These are phyloP conservation scores for Rubroshorea leprosula DNA, from an alignment of 345 rosid species.

Conservation along the genomic window DNA sequence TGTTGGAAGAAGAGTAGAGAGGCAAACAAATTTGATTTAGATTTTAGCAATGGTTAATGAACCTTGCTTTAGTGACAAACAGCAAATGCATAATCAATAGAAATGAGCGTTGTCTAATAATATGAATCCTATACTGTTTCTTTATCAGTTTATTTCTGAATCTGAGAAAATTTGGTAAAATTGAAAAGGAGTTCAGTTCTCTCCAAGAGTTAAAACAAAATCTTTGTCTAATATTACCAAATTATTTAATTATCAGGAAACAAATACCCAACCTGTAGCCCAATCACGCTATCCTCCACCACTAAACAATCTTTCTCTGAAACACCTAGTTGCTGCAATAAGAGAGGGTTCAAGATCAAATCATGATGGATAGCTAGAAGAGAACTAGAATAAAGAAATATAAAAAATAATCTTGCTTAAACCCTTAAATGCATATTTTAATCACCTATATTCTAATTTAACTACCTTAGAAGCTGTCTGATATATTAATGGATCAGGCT, in stretches of 20 bases:
- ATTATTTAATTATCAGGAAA: constrained; percentile 1
- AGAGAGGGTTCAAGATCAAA: constrained; percentile 7
- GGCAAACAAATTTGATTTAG: too few relatives aligned
- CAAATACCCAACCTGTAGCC: constrained; percentile 49
- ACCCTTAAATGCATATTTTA: neutral
- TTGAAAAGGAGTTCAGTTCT: neutral
- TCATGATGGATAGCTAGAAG: neutral
- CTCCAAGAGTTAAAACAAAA: neutral
- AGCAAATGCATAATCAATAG: too few relatives aligned
- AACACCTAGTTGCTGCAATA: constrained; percentile 64
- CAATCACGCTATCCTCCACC: constrained; percentile 94
- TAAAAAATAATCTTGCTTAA: too few relatives aligned
- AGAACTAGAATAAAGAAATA: constrained; percentile 2
- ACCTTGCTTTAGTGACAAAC: too few relatives aligned
- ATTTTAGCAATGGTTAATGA: too few relatives aligned
- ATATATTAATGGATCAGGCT: constrained; percentile 89
- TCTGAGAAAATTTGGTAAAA: too few relatives aligned
- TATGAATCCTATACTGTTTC: too few relatives aligned
- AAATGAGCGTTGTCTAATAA: too few relatives aligned
- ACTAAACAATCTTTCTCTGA: constrained; percentile 76
- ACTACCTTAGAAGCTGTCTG: constrained; percentile 68
- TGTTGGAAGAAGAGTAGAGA: too few relatives aligned
- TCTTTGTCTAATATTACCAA: neutral
- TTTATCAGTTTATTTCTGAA: too few relatives aligned
- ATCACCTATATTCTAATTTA: neutral